A percentile compares a stretch with the other conserved stretches of the same genome.
phyloP scores from a whole-genome alignment of 2,329 filamentous ascomycete genomes.

The Colletotrichum salicis region DNA sequence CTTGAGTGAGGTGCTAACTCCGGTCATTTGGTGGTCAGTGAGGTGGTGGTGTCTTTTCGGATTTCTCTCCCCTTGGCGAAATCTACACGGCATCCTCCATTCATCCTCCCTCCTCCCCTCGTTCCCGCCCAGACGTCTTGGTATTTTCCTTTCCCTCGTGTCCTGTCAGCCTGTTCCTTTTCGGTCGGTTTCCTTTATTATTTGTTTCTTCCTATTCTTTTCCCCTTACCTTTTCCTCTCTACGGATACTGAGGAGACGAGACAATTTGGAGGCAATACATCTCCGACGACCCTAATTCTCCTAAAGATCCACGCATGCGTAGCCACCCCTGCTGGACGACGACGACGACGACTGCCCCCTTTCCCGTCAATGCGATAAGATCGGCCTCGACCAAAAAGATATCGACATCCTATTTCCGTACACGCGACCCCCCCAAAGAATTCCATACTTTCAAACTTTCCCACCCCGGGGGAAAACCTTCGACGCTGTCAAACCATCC shows the following conservation, averaged over 20 bases:
- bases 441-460: not conserved
- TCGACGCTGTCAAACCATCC: not conserved
- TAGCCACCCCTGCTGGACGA: not conserved
- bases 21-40: not conserved
- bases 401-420: not conserved
- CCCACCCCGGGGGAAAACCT: not conserved
- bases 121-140: slow-evolving; percentile 5
- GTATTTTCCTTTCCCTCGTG: not conserved
- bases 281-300: not conserved
- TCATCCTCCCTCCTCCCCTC: not conserved
- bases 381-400: not conserved
- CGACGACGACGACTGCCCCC: not conserved
- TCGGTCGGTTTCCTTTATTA: not conserved
- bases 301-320: not conserved
- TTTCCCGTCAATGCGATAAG: not conserved
- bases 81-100: not conserved
- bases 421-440: not conserved
- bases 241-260: not conserved
- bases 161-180: not conserved
- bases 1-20: not conserved
- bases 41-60: not conserved
- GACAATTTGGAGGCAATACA: not conserved
- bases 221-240: not conserved
- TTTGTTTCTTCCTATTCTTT: not conserved
- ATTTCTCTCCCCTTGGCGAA: not conserved